Conservation (phyloP, 2,329 filamentous ascomycete species). For the Mollisiaceae sp. region DNA sequence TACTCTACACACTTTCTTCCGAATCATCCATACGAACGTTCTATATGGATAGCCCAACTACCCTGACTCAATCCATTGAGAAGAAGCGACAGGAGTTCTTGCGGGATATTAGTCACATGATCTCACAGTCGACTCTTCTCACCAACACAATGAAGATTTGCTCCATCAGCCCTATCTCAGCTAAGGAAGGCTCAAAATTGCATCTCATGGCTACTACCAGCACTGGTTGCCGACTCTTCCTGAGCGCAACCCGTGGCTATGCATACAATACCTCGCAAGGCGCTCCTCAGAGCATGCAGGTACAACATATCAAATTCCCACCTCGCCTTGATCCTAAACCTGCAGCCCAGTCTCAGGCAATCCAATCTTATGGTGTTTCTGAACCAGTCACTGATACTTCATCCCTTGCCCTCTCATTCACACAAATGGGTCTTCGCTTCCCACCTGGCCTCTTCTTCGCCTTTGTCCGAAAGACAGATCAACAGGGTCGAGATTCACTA, state of each 20-base stretch:
- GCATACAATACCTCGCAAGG: constrained; percentile 61
- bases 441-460: constrained; percentile 91
- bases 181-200: constrained; percentile 78
- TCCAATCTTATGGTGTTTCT: constrained; percentile 21
- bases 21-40: constrained; percentile 90
- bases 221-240: constrained; percentile 88
- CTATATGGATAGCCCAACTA: constrained; percentile 73
- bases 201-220: constrained; percentile 90
- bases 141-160: constrained; percentile 74
- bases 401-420: constrained; percentile 55
- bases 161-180: constrained; percentile 83
- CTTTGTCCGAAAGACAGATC: constrained; percentile 70
- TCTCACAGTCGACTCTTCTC: constrained; percentile 73
- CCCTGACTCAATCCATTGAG: constrained; percentile 67
- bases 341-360: constrained; percentile 35
- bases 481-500: constrained; percentile 66
- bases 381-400: constrained; percentile 43
- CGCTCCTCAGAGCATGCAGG: constrained; percentile 92
- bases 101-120: constrained; percentile 84
- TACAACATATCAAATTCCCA: constrained; percentile 96
- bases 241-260: constrained; percentile 81
- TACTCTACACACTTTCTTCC: constrained; percentile 90
- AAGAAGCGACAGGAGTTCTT: constrained; percentile 64
- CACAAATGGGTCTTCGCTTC: constrained; percentile 64
- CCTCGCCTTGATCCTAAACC: constrained; percentile 53